Conservation (phyloP, 2,329 filamentous ascomycete genomes). For the Nigrograna mackinnonii region DNA sequence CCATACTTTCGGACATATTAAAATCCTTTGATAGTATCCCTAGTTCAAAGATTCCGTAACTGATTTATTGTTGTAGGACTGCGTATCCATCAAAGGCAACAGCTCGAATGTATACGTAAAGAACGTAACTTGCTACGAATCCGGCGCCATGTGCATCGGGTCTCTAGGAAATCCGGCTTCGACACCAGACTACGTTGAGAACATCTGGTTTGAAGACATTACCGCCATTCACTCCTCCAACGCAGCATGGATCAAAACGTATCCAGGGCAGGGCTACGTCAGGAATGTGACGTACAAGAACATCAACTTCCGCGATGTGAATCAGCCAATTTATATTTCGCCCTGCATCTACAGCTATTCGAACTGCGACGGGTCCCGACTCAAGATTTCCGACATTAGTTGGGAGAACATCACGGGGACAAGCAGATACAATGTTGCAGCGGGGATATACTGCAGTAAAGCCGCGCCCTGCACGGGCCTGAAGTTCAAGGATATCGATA, state of each 20-base stretch:
- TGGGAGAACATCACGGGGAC: constrained; percentile 57
- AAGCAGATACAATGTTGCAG: constrained; percentile 53
- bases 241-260: constrained; percentile 34
- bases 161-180: constrained; percentile 61
- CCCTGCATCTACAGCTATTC: constrained; percentile 48
- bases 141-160: constrained; percentile 61
- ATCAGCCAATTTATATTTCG: constrained; percentile 55
- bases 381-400: constrained; percentile 50
- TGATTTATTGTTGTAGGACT: too few species aligned
- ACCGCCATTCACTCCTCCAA: constrained; percentile 27
- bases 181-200: constrained; percentile 60
- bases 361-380: constrained; percentile 21
- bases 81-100: constrained; percentile 65
- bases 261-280: constrained; percentile 45
- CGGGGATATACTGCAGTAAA: constrained; percentile 45
- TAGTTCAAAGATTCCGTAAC: too few species aligned
- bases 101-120: constrained; percentile 61
- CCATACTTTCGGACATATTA: too few species aligned
- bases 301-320: constrained; percentile 38
- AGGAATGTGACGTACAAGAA: constrained; percentile 51
- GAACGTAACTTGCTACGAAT: constrained; percentile 65
- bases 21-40: too few species aligned
- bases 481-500: constrained; percentile 51
- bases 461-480: constrained; percentile 49
- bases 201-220: constrained; percentile 46